Conservation (phyloP, 2,329 filamentous ascomycete species). For the Nothophoma quercina region DNA sequence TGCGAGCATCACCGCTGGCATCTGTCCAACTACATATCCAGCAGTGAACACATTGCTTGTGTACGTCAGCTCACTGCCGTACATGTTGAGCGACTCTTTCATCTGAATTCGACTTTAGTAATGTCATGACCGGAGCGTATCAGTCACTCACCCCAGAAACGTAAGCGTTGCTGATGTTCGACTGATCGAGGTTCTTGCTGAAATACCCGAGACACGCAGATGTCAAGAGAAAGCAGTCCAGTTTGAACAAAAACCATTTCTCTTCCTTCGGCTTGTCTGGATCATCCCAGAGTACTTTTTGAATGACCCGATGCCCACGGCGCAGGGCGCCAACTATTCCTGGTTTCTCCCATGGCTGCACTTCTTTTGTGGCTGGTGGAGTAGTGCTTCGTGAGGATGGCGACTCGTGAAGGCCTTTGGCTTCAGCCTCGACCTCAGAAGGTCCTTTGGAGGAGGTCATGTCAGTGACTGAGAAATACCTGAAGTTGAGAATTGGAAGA, state of each 20-base stretch:
- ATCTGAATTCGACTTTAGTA: constrained; percentile 20
- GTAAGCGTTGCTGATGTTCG: constrained; percentile 41
- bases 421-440: background rate
- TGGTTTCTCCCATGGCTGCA: constrained; percentile 25
- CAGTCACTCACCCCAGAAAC: constrained; percentile 40
- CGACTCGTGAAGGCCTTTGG: background rate
- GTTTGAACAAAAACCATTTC: constrained; percentile 40
- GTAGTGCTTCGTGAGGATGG: constrained; percentile 17
- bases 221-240: constrained; percentile 38
- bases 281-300: constrained; percentile 33
- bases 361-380: background rate
- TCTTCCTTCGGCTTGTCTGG: constrained; percentile 26
- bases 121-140: background rate
- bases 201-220: constrained; percentile 38
- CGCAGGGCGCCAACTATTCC: constrained; percentile 22
- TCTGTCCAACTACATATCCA: constrained; percentile 40
- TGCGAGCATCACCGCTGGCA: constrained; percentile 39
- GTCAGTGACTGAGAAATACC: background rate
- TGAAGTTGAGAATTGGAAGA: background rate
- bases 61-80: constrained; percentile 43
- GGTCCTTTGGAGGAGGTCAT: constrained; percentile 20
- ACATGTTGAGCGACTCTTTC: constrained; percentile 40
- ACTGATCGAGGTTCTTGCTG: constrained; percentile 37
- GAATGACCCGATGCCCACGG: constrained; percentile 21
- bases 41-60: constrained; percentile 39